These are phyloP conservation scores for Fomitopsis pulvina DNA, from an alignment of 768 basidiomycete species.

Conservation along the genomic window DNA sequence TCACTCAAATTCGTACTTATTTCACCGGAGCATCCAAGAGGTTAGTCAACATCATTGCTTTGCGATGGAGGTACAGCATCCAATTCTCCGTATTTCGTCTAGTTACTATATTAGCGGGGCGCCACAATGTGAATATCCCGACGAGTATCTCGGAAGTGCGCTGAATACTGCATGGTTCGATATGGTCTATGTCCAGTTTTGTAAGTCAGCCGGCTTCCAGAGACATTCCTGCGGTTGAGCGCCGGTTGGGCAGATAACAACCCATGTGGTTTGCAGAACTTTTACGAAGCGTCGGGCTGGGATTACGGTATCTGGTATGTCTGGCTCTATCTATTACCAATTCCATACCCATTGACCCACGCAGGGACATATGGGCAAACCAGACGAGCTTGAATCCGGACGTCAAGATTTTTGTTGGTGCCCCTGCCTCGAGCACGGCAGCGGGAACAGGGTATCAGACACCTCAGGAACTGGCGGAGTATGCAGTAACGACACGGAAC, in stretches of 20 bases:
- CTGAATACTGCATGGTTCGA: slow-evolving; percentile 32
- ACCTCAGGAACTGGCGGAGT: slow-evolving; percentile 25
- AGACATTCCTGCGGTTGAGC: background rate
- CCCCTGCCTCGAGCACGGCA: slow-evolving; percentile 34
- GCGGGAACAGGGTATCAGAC: slow-evolving; percentile 35
- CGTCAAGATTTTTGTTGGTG: slow-evolving; percentile 40
- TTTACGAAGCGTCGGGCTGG: slow-evolving; percentile 46
- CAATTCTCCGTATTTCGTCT: background rate
- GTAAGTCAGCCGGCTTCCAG: slow-evolving; percentile 16
- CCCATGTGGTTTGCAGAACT: slow-evolving; percentile 38
- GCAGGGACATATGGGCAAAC: slow-evolving; percentile 40
- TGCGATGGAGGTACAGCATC: background rate
- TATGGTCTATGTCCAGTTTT: slow-evolving; percentile 44
- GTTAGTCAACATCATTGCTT: slow-evolving; percentile 15
- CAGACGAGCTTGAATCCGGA: slow-evolving; percentile 34
- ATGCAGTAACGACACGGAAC: slow-evolving; percentile 27
- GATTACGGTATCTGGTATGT: slow-evolving; percentile 27
- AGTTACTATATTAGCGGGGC: slow-evolving; percentile 31
- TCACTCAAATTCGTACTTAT: slow-evolving; percentile 28
- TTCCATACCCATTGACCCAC: background rate
- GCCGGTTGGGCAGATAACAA: slow-evolving; percentile 33
- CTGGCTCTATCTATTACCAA: background rate
- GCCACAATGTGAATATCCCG: slow-evolving; percentile 34
- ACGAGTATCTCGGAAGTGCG: slow-evolving; percentile 28
- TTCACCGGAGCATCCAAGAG: slow-evolving; percentile 28